These are phyloP conservation scores for Suillus bovinus DNA, from an alignment of 768 basidiomycete species.

Conservation along the genomic window DNA sequence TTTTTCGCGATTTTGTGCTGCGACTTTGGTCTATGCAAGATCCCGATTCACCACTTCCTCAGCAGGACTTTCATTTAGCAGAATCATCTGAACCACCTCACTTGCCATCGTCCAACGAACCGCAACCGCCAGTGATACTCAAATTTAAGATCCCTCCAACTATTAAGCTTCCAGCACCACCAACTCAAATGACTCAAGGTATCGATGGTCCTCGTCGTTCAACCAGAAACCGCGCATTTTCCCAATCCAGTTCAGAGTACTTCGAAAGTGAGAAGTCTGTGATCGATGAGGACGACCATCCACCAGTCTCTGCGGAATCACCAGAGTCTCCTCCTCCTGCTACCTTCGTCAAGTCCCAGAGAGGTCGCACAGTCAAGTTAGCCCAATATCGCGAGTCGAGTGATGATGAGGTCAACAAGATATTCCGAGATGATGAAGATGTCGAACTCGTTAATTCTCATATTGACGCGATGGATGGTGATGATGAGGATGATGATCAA, in stretches of 20 bases:
- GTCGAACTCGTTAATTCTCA: conserved; percentile 22
- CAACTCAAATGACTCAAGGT: conserved; percentile 9
- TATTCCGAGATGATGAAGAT: conserved; percentile 11
- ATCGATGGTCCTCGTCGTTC: conserved; percentile 26
- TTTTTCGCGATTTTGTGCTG: conserved; percentile 7
- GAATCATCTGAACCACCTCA: conserved; percentile 1
- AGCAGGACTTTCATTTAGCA: conserved; percentile 1
- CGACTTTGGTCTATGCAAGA: conserved; percentile 14
- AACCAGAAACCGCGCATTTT: conserved; percentile 18
- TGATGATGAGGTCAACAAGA: conserved; percentile 39
- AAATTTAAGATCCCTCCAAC: conserved; percentile 27
- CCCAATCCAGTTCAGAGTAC: conserved; percentile 33
- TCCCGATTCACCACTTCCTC: conserved; percentile 8
- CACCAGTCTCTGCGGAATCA: conserved; percentile 7
- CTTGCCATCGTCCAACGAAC: background rate
- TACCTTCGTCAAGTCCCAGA: conserved; percentile 26
- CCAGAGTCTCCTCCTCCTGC: conserved; percentile 4
- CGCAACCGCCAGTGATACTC: background rate
- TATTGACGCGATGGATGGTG: conserved; percentile 21
- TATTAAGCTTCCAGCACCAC: conserved; percentile 6
- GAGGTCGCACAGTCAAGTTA: conserved; percentile 44
- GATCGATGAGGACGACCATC: conserved; percentile 26
- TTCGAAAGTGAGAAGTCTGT: conserved; percentile 34
- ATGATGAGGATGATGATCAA: conserved; percentile 34
- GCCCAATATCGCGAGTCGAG: conserved; percentile 47